Evolutionary conservation across 2,329 filamentous ascomycete species (phyloP), one percentile per base, ranked within the genome.

Genomic region (Beauveria sp.): DNA sequence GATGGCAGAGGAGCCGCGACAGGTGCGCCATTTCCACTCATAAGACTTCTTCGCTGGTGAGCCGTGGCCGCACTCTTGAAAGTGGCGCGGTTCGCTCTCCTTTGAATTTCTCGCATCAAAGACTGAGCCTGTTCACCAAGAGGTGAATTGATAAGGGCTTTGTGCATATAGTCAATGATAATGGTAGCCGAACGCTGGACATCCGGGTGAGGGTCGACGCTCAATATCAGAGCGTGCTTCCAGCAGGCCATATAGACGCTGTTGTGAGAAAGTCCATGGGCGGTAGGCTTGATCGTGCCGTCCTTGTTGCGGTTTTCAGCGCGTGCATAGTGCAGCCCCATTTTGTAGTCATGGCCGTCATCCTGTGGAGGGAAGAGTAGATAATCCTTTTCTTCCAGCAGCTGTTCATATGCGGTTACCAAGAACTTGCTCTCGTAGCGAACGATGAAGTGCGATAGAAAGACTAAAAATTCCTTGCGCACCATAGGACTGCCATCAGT

Each of bases 401-500:
- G 80, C 65, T 97, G 91, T 72, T 99, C 95, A 73, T 89, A 98
- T 5, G 93, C 93, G 1, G 90, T 88, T 34, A 98, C 93, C 48
- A 96, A 74, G 69, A 99, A 96, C 67, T 96, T 96, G 72, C 87
- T 91, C 75, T 96, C 89, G 71, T 97, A 97, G 46, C 93, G 88
- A 64, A 89, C 84, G 53, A 96, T 87, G 70, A 97, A 97, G 31
- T 90, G 88, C 0, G 95, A 98, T 67, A 97, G 87, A 79, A 98
- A 98, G 14, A 97, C 90, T 3, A 97, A 79, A 43, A 98, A 81
- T 74, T 99, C 95, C 71, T 93, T 96, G 52, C 95, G 88, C 31
- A 99, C 95, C 79, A 98, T 87, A 28, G 92, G 91, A 69, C 92
- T 97, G 40, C 93, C 95, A 74, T 99, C 95, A 62, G 91, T 91